Evolutionary conservation across 2,329 filamentous ascomycete genomes (phyloP).

Genomic region (Ophiostoma triangulosporum): DNA sequence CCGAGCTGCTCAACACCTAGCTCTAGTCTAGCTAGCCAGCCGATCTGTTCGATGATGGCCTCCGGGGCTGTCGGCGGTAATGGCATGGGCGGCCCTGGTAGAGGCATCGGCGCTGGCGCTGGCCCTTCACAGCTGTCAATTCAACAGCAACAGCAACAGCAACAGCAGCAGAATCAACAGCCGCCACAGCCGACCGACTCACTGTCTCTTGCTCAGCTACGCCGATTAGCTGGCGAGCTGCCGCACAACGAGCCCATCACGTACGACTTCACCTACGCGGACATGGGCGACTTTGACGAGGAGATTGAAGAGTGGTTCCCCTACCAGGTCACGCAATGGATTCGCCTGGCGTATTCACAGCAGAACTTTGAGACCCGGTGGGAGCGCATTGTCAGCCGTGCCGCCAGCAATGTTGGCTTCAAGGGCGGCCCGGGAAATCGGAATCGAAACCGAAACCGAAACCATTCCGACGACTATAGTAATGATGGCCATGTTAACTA

Average conservation of each 20-base stretch:
- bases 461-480: no score
- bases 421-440: no score
- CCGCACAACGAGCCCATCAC: conserved; percentile 53
- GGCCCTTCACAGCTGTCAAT: background rate
- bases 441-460: no score
- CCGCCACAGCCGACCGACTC: conserved; percentile 40
- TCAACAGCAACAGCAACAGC: conserved; percentile 2
- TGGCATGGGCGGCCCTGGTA: background rate
- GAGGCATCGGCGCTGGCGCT: background rate
- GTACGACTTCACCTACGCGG: conserved; percentile 77
- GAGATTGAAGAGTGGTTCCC: conserved; percentile 98
- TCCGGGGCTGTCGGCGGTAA: background rate
- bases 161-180: background rate
- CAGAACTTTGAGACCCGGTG: conserved; percentile 67
- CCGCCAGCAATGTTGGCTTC: no score
- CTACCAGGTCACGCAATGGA: conserved; percentile 76
- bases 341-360: conserved; percentile 62
- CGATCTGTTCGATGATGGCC: background rate
- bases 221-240: conserved; percentile 59
- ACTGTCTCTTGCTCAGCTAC: conserved; percentile 60
- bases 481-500: no score
- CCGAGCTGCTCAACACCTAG: background rate
- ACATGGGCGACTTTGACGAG: conserved; percentile 61
- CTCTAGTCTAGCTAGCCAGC: background rate
- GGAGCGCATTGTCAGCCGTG: conserved; percentile 34